phyloP scores from a whole-genome alignment of 2,329 filamentous ascomycete genomes.

The Cercospora citrullina region DNA sequence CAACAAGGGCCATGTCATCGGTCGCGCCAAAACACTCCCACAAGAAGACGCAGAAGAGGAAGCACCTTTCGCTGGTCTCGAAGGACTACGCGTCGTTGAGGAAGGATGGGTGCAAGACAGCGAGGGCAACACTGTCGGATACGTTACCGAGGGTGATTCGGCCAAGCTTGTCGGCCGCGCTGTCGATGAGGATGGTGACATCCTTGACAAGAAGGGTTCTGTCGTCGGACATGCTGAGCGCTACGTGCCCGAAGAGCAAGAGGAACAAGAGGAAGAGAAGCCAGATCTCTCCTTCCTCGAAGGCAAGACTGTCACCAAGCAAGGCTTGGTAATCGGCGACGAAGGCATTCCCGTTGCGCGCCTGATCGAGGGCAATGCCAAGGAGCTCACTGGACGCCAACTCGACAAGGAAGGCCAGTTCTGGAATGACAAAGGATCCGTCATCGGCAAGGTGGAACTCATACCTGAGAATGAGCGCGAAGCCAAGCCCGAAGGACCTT shows the following conservation, averaged over 20 bases:
- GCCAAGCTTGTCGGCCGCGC: slow-evolving; percentile 54
- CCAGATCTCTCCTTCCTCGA: slow-evolving; percentile 49
- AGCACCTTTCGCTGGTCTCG: slow-evolving; percentile 52
- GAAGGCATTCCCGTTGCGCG: slow-evolving; percentile 59
- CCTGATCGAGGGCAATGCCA: slow-evolving; percentile 65
- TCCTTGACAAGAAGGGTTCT: slow-evolving; percentile 55
- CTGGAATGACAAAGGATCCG: slow-evolving; percentile 69
- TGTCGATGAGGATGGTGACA: slow-evolving; percentile 55
- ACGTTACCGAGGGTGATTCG: slow-evolving; percentile 52
- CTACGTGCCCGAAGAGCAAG: slow-evolving; percentile 64
- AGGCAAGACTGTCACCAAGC: slow-evolving; percentile 53
- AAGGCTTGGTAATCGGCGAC: slow-evolving; percentile 52
- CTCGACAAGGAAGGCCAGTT: slow-evolving; percentile 71
- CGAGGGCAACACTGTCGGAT: slow-evolving; percentile 53
- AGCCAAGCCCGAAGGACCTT: slow-evolving; percentile 52
- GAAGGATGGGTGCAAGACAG: slow-evolving; percentile 53
- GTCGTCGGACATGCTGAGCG: slow-evolving; percentile 55
- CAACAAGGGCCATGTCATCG: slow-evolving; percentile 55
- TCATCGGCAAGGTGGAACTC: slow-evolving; percentile 67
- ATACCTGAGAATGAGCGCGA: slow-evolving; percentile 65
- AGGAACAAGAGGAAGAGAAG: slow-evolving; percentile 50
- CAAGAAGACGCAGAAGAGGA: slow-evolving; percentile 52
- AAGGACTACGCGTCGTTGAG: slow-evolving; percentile 53
- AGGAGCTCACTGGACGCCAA: slow-evolving; percentile 66
- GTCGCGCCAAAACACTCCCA: slow-evolving; percentile 50